A percentile compares a stretch with the other conserved stretches of the same genome.
Evolutionary conservation across 495 filamentous ascomycete species (phyloP).

Genomic region (Letharia columbiana): DNA sequence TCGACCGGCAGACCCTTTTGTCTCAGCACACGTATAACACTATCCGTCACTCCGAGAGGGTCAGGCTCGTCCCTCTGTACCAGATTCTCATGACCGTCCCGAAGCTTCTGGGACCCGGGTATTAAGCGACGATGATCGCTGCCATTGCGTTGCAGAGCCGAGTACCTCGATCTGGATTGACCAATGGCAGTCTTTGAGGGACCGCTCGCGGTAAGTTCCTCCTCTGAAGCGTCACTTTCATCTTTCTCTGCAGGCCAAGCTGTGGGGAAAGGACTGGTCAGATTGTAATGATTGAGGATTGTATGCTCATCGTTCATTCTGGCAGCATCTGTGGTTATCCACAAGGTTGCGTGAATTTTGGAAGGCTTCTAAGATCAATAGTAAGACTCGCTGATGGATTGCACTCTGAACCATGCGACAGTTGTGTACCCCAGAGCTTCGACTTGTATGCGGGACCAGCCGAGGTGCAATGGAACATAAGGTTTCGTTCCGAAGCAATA

Average conservation of each 20-base stretch:
- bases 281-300: constrained; percentile 82
- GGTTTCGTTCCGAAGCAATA: background rate
- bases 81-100: constrained; percentile 60
- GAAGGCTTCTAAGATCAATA: background rate
- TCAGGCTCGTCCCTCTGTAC: constrained; percentile 87
- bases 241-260: constrained; percentile 81
- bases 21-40: constrained; percentile 73
- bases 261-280: constrained; percentile 68
- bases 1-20: constrained; percentile 72
- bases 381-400: background rate
- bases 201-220: constrained; percentile 45
- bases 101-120: constrained; percentile 60
- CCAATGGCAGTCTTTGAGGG: constrained; percentile 39
- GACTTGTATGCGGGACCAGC: background rate
- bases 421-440: background rate
- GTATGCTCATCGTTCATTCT: constrained; percentile 62
- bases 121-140: constrained; percentile 57
- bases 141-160: constrained; percentile 66
- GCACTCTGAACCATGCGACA: background rate
- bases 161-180: constrained; percentile 68
- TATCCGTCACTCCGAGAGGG: constrained; percentile 70
- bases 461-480: background rate
- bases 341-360: background rate
- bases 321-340: constrained; percentile 7
- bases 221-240: constrained; percentile 59